Base-by-base conservation (phyloP, 495 filamentous ascomycete genomes). In the Penicillium malachiteum region DNA sequence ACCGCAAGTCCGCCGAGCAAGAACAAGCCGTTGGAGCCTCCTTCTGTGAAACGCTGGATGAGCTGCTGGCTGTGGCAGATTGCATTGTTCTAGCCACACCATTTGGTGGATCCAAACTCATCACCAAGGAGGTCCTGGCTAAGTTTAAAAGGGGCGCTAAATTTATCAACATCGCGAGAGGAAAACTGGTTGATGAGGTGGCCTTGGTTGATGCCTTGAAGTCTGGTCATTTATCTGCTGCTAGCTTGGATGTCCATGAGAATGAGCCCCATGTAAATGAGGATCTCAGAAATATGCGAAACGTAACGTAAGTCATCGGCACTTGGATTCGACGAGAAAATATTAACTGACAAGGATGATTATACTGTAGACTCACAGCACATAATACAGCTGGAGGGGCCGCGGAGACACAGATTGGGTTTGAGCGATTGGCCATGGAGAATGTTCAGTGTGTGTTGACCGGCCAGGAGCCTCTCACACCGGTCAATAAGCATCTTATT, bases 301-400 rank as follows among this genome's bases (percentile, higher is more conserved):
- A 54, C 16, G 56, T 58, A 4, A 58, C 50, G 56, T 55, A 59
- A 33, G 56, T 54, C 7, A 3, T 21, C 4, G 4, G 21, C 4
- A 31, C 16, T 32, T 12, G 3, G 31, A 12, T 14, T 5, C 7
- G 7, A 1, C 37, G 1, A 12, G n/a, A 14, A 9, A 33, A 16
- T 35, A 16, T 39, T 16, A 18, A 31, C 43, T 48, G 9, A 54
- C 3, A 0, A 35, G 48, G 34, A 16, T 39, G 5, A 4, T 3
- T 13, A 0, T 38, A 14, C 39, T n/a, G 10, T 13, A 54, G 56
- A 38, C 41, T 59, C 17, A 59, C 56, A 18, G 46, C 56, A 16
- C 56, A 59, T 31, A 59, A 59, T 31, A 59, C 56, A 3, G 56
- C 56, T 14, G 56, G 56, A 10, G 51, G 56, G n/a, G 56, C 56